Base-by-base conservation (phyloP, 106 monocot genomes). In the Posidonia australis region DNA sequence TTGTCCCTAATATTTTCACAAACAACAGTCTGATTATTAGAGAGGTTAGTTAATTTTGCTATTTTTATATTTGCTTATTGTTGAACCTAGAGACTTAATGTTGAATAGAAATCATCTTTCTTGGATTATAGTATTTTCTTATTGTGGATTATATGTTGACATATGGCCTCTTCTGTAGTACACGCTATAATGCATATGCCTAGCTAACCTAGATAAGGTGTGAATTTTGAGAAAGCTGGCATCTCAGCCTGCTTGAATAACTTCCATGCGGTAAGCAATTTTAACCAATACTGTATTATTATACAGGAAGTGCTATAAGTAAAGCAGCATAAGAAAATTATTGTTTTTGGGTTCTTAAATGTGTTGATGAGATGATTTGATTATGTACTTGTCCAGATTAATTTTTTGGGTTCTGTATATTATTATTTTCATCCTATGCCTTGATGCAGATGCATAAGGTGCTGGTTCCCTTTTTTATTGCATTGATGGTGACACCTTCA, bases 391-490 rank as follows among this genome's bases (percentile, higher is more conserved):
- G 54, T 10, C 5, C 23, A 54, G 19, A 54, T 54, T 11, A 22
- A 13, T 54, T 54, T 18, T 51, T 2, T 54, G 16, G 14, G 11
- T 29, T 10, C 9, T 29, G 25, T 25, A 30, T 59, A 32, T 30
- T 31, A 11, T 59, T 12, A 25, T 31, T 59, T 14, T 59, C 18
- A 31, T 29, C 11, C 55, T 18, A 32, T 29, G 36, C 68, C 16
- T 62, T 32, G 10, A 64, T 70, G 29, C 83, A 93, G 93, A 93
- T 93, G 93, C 88, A 89, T 54, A 81, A 80, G 70, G 77, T 93
- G 32, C 63, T 93, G 64, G 54, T 93, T 72, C 93, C 93, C 41
- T 88, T 75, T 76, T 86, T 89, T 72, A 71, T 86, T 44, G 89
- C 79, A 64, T 69, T 93, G 55, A 63, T 81, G 66, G 77, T 93